These are phyloP conservation scores for Pythium oligandrum DNA, from an alignment of 352 stramenopile species.

Conservation along the genomic window DNA sequence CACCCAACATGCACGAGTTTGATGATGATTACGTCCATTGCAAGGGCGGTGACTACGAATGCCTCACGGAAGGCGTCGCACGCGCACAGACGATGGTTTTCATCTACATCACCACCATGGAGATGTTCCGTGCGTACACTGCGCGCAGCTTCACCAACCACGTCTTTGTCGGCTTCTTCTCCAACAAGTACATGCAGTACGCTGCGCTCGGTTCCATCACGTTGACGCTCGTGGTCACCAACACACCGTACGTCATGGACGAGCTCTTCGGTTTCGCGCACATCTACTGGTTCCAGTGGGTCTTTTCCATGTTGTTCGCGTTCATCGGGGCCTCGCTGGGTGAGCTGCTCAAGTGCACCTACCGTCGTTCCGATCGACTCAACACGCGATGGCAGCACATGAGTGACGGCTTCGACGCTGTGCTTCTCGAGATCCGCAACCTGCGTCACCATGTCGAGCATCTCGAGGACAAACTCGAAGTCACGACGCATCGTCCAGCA, in stretches of 20 bases:
- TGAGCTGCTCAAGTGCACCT: slow-evolving; percentile 38
- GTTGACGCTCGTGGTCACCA: slow-evolving; percentile 32
- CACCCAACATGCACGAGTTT: slow-evolving; percentile 7
- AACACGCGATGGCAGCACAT: slow-evolving; percentile 24
- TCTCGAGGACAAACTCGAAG: slow-evolving; percentile 43
- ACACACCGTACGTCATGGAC: slow-evolving; percentile 29
- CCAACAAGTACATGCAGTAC: slow-evolving; percentile 39
- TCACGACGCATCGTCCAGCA: slow-evolving; percentile 31
- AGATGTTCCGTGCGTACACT: slow-evolving; percentile 44
- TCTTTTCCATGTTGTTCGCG: slow-evolving; percentile 30
- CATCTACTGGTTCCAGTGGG: slow-evolving; percentile 42
- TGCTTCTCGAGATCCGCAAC: slow-evolving; percentile 41
- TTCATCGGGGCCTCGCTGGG: slow-evolving; percentile 25
- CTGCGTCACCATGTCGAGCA: slow-evolving; percentile 41
- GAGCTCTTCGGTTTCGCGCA: slow-evolving; percentile 33
- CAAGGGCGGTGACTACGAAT: slow-evolving; percentile 27
- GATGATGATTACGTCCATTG: slow-evolving; percentile 19
- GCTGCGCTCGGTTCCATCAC: slow-evolving; percentile 31
- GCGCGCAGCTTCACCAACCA: slow-evolving; percentile 40
- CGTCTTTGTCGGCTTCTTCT: slow-evolving; percentile 31
- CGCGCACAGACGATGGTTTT: slow-evolving; percentile 41
- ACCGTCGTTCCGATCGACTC: slow-evolving; percentile 28
- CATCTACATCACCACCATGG: slow-evolving; percentile 44
- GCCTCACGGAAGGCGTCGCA: slow-evolving; percentile 30
- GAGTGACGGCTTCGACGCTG: slow-evolving; percentile 29